Conservation (phyloP, 352 stramenopile species). For the Phytophthora sp. region DNA sequence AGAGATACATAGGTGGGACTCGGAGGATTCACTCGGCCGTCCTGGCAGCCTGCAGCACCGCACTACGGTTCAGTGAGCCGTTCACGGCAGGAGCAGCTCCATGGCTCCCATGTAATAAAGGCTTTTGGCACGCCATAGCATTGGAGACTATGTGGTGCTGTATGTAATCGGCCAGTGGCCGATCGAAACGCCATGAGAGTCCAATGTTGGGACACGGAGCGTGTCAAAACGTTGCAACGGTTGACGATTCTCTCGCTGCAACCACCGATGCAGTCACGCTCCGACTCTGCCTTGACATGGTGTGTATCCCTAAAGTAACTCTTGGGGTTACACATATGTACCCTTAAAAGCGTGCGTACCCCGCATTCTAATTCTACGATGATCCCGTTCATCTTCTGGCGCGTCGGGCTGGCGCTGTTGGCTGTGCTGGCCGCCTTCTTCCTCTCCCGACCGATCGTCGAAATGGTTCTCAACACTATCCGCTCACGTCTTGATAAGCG, state of each 20-base stretch:
- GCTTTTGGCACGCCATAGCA: no score
- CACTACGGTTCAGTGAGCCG: no score
- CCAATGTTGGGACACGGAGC: no score
- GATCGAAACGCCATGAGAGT: no score
- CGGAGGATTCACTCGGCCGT: constrained; percentile 30
- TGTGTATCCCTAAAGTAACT: constrained; percentile 4
- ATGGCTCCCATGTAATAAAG: no score
- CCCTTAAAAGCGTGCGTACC: background rate
- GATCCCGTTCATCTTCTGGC: constrained; percentile 54
- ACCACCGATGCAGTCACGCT: no score
- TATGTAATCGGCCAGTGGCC: no score
- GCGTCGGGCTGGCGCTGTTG: constrained; percentile 55
- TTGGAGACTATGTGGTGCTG: no score
- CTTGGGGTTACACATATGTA: constrained; percentile 1
- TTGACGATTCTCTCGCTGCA: no score
- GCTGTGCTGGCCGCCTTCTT: constrained; percentile 56
- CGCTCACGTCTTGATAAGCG: constrained; percentile 66
- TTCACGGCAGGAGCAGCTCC: no score
- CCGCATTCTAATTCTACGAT: background rate
- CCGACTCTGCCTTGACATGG: constrained; percentile 20
- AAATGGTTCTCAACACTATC: constrained; percentile 56
- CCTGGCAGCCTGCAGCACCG: constrained; percentile 7
- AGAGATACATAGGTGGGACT: constrained; percentile 33
- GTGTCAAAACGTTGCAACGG: no score
- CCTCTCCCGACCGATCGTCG: constrained; percentile 54